phyloP scores from a whole-genome alignment of 306 rosid genomes.

The Chamaecrista fasciculata region DNA sequence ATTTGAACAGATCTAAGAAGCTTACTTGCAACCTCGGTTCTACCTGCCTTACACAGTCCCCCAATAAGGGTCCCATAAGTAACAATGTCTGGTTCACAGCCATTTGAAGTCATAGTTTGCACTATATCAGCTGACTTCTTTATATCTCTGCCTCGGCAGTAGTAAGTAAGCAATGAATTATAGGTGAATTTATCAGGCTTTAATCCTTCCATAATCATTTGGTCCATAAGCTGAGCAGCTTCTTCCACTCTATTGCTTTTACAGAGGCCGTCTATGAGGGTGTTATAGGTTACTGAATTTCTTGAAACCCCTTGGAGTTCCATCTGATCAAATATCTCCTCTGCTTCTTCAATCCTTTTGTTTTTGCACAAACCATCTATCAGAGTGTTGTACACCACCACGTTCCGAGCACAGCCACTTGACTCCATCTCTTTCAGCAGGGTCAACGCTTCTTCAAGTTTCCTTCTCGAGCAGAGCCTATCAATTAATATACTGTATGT shows the following conservation, averaged over 20 bases:
- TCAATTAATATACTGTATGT: constrained; percentile 79
- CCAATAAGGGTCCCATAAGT: constrained; percentile 74
- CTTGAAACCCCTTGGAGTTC: constrained; percentile 87
- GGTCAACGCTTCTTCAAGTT: constrained; percentile 56
- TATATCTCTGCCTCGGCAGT: constrained; percentile 73
- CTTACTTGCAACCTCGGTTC: constrained; percentile 71
- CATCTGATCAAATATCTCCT: constrained; percentile 94
- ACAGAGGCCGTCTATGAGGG: constrained; percentile 83
- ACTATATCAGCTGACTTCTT: constrained; percentile 83
- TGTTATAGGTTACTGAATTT: constrained; percentile 75
- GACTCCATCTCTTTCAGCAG: constrained; percentile 79
- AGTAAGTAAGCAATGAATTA: constrained; percentile 74
- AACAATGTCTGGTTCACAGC: constrained; percentile 83
- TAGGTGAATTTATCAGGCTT: constrained; percentile 85
- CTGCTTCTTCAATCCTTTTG: constrained; percentile 72
- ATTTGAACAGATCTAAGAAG: constrained; percentile 84
- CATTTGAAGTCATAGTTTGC: constrained; percentile 76
- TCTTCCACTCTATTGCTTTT: constrained; percentile 72
- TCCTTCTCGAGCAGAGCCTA: constrained; percentile 60
- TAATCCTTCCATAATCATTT: constrained; percentile 94
- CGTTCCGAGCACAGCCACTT: constrained; percentile 76
- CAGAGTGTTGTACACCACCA: constrained; percentile 70
- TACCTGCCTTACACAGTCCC: constrained; percentile 88
- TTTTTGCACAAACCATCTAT: constrained; percentile 85
- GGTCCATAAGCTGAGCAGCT: constrained; percentile 91